Percentiles rank a stretch among this genome's conserved stretches.
phyloP scores from a whole-genome alignment of 2,329 filamentous ascomycete genomes.

The Fusarium falciforme region DNA sequence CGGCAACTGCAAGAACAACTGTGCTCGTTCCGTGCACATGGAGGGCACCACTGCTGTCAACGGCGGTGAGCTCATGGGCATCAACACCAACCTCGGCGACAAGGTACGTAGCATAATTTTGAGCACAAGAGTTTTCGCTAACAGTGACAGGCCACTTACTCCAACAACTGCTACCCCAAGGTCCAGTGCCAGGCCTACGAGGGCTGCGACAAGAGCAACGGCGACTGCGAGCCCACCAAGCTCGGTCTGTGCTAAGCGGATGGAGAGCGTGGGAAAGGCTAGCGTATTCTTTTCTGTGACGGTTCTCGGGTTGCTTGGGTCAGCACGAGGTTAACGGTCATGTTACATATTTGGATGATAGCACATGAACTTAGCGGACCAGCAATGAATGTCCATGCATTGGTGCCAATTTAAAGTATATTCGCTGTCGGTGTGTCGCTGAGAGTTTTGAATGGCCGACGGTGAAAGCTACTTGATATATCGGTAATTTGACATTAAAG shows the following conservation, averaged over 20 bases:
- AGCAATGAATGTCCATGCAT: background rate
- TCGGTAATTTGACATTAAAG: background rate
- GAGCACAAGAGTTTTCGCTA: background rate
- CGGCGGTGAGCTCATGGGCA: slow-evolving; percentile 55
- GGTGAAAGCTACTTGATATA: background rate
- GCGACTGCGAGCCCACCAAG: slow-evolving; percentile 43
- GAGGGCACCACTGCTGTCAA: slow-evolving; percentile 52
- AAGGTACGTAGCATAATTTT: slow-evolving; percentile 14
- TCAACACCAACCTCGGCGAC: slow-evolving; percentile 53
- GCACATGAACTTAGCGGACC: background rate
- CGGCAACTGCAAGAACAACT: slow-evolving; percentile 47
- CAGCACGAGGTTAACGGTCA: background rate
- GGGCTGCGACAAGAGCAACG: slow-evolving; percentile 43
- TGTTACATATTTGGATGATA: background rate
- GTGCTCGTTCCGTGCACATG: slow-evolving; percentile 56
- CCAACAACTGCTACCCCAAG: slow-evolving; percentile 42
- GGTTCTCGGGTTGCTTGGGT: background rate
- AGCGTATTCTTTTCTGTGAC: background rate
- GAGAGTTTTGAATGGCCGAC: background rate
- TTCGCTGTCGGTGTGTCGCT: background rate
- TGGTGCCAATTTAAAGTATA: background rate
- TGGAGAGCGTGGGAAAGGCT: background rate
- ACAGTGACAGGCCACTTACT: slow-evolving; percentile 37
- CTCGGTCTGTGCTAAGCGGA: slow-evolving; percentile 41
- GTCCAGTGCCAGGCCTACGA: slow-evolving; percentile 43